Conservation (phyloP, 2,329 filamentous ascomycete genomes). For the Elsinoe necatrix region DNA sequence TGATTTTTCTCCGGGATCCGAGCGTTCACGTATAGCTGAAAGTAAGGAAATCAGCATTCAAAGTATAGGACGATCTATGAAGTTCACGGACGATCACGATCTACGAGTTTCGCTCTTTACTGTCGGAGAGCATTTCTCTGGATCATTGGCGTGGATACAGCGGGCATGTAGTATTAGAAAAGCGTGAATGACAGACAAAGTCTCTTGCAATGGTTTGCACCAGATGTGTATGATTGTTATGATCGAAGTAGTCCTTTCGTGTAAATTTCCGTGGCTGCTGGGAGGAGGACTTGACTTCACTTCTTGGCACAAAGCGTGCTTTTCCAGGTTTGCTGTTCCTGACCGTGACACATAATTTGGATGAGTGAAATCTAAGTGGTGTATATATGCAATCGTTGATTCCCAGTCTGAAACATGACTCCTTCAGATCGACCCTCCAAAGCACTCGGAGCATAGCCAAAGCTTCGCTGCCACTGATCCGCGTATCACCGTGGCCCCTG, state of each 20-base stretch:
- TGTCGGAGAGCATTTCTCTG: constrained; percentile 2
- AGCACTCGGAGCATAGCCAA: background rate
- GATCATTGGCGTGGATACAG: constrained; percentile 4
- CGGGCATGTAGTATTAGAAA: constrained; percentile 11
- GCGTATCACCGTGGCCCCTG: background rate
- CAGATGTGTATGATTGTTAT: too few species aligned
- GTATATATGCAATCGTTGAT: background rate
- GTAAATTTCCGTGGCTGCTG: background rate
- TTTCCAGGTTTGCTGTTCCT: background rate
- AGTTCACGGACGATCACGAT: constrained; percentile 6
- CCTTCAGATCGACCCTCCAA: too few species aligned
- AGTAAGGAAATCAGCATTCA: background rate
- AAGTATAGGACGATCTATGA: background rate
- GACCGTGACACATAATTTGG: background rate
- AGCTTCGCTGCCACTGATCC: background rate
- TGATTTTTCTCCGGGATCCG: background rate
- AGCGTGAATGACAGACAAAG: background rate
- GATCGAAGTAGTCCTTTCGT: too few species aligned
- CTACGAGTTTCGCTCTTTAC: constrained; percentile 6
- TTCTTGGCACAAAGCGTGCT: background rate
- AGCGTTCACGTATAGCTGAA: background rate
- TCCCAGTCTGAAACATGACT: background rate
- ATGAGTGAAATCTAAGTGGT: background rate
- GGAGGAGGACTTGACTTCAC: background rate
- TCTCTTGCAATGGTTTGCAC: background rate